Conservation (phyloP, 2,329 filamentous ascomycete genomes). For the Monosporascus sp. region DNA sequence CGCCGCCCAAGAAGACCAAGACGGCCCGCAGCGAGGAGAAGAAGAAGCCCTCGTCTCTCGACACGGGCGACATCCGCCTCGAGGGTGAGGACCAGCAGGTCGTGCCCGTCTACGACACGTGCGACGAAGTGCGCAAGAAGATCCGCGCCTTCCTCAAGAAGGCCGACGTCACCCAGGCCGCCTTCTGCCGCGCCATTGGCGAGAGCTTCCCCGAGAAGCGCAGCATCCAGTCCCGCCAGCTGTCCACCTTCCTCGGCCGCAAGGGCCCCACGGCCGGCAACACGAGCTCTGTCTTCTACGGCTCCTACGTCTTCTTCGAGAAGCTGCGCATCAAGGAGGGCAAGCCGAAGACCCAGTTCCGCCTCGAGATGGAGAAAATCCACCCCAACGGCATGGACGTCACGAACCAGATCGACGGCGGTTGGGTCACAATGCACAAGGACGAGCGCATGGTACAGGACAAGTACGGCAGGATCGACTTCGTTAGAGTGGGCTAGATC, state of each 20-base stretch:
- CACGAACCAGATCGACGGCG: neutral
- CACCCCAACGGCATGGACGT: constrained; percentile 24
- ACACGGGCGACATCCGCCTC: constrained; percentile 38
- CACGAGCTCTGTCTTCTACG: constrained; percentile 45
- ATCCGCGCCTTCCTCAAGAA: constrained; percentile 45
- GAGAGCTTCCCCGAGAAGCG: constrained; percentile 32
- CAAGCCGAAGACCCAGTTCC: constrained; percentile 45
- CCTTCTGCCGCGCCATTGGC: constrained; percentile 43
- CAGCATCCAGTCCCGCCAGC: constrained; percentile 36
- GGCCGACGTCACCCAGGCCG: constrained; percentile 42
- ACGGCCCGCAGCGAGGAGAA: constrained; percentile 16
- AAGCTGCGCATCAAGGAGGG: constrained; percentile 46
- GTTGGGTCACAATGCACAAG: constrained; percentile 3
- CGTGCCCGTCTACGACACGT: constrained; percentile 50
- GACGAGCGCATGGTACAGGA: constrained; percentile 8
- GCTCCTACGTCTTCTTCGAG: constrained; percentile 54
- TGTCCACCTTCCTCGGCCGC: constrained; percentile 44
- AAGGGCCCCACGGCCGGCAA: constrained; percentile 44
- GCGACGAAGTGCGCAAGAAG: constrained; percentile 52
- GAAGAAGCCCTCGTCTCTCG: constrained; percentile 22
- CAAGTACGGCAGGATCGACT: constrained; percentile 9
- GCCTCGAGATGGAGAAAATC: constrained; percentile 44
- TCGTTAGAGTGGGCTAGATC: constrained; percentile 1
- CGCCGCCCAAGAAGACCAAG: constrained; percentile 11
- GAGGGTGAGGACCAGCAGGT: constrained; percentile 38